Evolutionary conservation across 2,329 filamentous ascomycete species (phyloP), one percentile per base, ranked within the genome.

Genomic region (Annulohypoxylon truncatum): DNA sequence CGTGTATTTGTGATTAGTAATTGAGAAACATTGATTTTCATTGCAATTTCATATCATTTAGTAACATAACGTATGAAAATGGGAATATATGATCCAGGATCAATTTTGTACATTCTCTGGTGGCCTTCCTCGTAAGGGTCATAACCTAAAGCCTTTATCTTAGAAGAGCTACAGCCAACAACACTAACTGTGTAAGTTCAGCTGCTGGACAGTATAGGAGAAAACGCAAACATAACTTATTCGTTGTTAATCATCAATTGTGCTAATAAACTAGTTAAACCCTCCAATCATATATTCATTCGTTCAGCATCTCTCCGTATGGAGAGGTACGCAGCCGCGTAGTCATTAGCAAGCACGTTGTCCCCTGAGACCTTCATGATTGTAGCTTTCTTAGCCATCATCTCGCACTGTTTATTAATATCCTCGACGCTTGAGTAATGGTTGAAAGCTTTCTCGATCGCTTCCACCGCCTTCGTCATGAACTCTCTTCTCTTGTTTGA

Each of bases 361-460:
- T 94, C 90, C 0, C 90, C 92, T 6, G 87, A 83, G 48, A 90
- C 81, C 77, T 90, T 89, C 82, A 92, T 91, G 53, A 96, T 85
- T 53, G 89, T 89, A 2, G 92, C 90, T 79, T 93, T 94, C 82
- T 96, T 96, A 18, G 91, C 90, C 80, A 94, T 86, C 82, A 92
- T 89, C 78, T 94, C 91, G 74, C 92, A 90, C 79, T 92, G 90
- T 57, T 88, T 89, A n/a, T 82, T 80, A 12, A 89, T 80, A 75
- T 92, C 92, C 75, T 92, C 89, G 12, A 93, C 82, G 48, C 82
- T 84, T 42, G 88, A 86, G 76, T 87, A 96, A 67, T 89, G 85
- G 29, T 82, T 81, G 70, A 89, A 88, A 0, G 90, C 87, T 66
- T 82, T 85, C 59, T 91, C 87, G 50, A 92, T 83, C 28, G 89